Conservation (phyloP, 176 grass and related monocot species). For the Ensete glaucum region DNA sequence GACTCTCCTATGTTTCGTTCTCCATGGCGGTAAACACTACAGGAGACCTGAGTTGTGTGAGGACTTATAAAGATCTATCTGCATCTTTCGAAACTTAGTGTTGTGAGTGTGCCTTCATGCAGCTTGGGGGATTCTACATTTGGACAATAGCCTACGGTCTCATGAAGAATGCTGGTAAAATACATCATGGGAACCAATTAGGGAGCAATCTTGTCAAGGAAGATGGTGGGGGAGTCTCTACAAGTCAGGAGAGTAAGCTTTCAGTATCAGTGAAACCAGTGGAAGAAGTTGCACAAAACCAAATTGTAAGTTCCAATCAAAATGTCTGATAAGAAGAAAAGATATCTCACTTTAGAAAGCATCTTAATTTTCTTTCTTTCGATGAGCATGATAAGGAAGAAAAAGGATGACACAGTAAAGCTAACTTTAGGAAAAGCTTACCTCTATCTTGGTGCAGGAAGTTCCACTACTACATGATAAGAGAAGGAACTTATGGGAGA, state of each 20-base stretch:
- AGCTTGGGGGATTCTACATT: slow-evolving; percentile 86
- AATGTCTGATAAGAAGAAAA: background rate
- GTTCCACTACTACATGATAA: slow-evolving; percentile 35
- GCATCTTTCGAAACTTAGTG: background rate
- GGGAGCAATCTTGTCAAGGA: slow-evolving; percentile 26
- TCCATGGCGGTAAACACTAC: slow-evolving; percentile 69
- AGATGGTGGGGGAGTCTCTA: slow-evolving; percentile 16
- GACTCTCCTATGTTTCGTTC: slow-evolving; percentile 67
- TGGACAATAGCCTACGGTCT: slow-evolving; percentile 83
- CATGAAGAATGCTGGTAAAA: slow-evolving; percentile 66
- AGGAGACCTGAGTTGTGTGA: too few relatives aligned
- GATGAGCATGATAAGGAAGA: background rate
- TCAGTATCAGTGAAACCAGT: slow-evolving; percentile 22
- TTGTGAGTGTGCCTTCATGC: slow-evolving; percentile 4
- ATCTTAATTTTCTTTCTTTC: background rate
- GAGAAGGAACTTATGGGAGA: slow-evolving; percentile 46
- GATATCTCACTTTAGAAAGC: background rate
- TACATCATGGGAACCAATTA: slow-evolving; percentile 47
- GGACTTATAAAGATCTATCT: too few relatives aligned
- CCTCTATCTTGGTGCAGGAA: slow-evolving; percentile 30
- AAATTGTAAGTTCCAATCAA: slow-evolving; percentile 38
- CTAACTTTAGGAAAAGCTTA: background rate
- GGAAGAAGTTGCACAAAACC: slow-evolving; percentile 25
- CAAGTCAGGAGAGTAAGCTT: slow-evolving; percentile 29
- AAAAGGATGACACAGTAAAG: background rate